Evolutionary conservation across 768 basidiomycete species (phyloP), one percentile per base, ranked within the genome.

Genomic region (Macrolepiota albuminosa): DNA sequence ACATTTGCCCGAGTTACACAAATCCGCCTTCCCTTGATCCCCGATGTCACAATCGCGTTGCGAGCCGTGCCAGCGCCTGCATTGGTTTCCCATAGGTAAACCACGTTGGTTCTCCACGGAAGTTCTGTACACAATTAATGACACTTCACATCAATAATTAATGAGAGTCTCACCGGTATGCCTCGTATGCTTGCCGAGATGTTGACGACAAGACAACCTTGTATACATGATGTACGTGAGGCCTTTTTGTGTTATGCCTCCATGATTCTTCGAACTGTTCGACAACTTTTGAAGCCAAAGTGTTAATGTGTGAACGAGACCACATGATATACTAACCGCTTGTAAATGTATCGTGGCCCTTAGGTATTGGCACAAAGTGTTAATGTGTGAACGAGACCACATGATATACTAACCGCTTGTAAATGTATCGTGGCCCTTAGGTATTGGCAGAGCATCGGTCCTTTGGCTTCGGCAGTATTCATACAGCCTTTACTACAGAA

Each of bases 31-130:
- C 10, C 86, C 85, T 37, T 78, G 81, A 66, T 88, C 85, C 11
- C 86, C 86, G 1, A 88, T 69, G 53, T 78, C 81, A 70, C 87
- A 89, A 49, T 81, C 77, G 14, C 88, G 77, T 43, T 78, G 78
- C 7, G 87, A 88, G 26, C 88, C 87, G 67, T 89, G 87, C 87
- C 86, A 89, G n/a, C 87, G 81, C 39, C 87, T 82, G 62, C 87
- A 85, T 69, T 88, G 86, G 61, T 89, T 89, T 45, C 87, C 88
- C 40, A 81, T 71, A 5, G 84, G 81, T 80, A 54, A 46, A 29
- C 52, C 52, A 31, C 52, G 58, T 29, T 54, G 78, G 43, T 72
- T 63, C 67, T 88, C 87, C 4, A 88, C 84, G 16, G 73, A 73
- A 18, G 78, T 64, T 47, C 58, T 59, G 26, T 59, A 7, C 16